A percentile compares a stretch with the other conserved stretches of the same genome.
Evolutionary conservation across 2,329 filamentous ascomycete genomes (phyloP).

Genomic region (Parascedosporium putredinis): DNA sequence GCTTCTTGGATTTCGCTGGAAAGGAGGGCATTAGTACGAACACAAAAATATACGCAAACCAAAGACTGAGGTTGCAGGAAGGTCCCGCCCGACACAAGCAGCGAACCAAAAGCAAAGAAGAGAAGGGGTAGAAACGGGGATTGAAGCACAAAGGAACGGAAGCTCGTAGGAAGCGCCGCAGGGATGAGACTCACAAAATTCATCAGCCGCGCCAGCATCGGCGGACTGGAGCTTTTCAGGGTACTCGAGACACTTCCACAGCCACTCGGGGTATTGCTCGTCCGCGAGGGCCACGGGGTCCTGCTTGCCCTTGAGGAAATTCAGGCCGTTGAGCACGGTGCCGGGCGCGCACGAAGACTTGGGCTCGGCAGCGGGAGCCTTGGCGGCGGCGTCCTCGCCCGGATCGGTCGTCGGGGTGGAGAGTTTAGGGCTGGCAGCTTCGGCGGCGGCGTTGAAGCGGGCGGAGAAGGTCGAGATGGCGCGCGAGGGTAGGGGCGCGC

Average conservation of each 20-base stretch:
- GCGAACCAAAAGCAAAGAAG: too few relatives aligned
- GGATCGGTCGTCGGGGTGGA: conserved; percentile 20
- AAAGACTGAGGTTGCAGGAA: background rate
- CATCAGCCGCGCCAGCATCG: conserved; percentile 53
- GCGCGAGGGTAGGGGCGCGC: conserved; percentile 17
- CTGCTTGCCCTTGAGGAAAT: conserved; percentile 62
- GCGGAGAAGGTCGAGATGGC: conserved; percentile 29
- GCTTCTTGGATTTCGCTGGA: conserved; percentile 74
- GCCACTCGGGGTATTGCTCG: conserved; percentile 68
- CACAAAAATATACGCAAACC: background rate
- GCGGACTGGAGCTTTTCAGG: conserved; percentile 43
- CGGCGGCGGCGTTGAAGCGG: conserved; percentile 24
- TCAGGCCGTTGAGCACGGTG: conserved; percentile 61
- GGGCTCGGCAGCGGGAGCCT: conserved; percentile 19
- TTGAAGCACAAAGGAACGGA: too few relatives aligned
- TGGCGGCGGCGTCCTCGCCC: conserved; percentile 17
- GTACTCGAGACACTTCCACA: conserved; percentile 62
- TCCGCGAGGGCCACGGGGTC: conserved; percentile 69
- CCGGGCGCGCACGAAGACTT: conserved; percentile 53
- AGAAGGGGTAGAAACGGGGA: too few relatives aligned
- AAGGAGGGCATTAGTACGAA: background rate
- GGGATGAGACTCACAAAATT: conserved; percentile 71
- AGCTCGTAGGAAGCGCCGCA: too few relatives aligned
- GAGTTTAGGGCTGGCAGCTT: conserved; percentile 21
- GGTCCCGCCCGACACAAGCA: too few relatives aligned